These are phyloP conservation scores for Herpotrichia juniperi DNA, from an alignment of 2,329 filamentous ascomycete genomes.

Conservation along the genomic window DNA sequence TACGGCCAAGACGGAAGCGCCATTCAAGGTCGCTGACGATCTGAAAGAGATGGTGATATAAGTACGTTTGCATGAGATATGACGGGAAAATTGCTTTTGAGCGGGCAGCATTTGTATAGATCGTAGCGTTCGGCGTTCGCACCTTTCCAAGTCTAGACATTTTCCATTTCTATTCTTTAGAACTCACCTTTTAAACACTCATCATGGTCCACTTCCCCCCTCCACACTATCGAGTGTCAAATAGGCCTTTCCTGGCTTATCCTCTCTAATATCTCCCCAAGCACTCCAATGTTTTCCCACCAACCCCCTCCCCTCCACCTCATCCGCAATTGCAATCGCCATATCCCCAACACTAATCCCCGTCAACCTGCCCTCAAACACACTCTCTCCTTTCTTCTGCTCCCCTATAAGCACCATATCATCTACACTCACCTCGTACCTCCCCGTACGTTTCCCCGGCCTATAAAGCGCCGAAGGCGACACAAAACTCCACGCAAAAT, in stretches of 20 bases:
- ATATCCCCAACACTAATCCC: constrained; percentile 43
- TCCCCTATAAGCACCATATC: constrained; percentile 37
- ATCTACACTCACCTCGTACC: constrained; percentile 39
- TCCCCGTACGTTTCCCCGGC: constrained; percentile 38
- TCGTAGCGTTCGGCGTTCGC: constrained; percentile 17
- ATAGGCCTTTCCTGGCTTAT: constrained; percentile 33
- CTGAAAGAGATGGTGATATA: constrained; percentile 72
- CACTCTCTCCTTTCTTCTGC: constrained; percentile 23
- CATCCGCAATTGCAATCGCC: constrained; percentile 44
- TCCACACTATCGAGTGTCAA: constrained; percentile 28
- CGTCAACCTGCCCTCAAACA: constrained; percentile 38
- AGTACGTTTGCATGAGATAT: neutral
- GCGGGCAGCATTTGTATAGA: constrained; percentile 11
- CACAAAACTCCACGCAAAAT: constrained; percentile 43
- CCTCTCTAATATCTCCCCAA: constrained; percentile 34
- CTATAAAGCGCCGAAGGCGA: constrained; percentile 40
- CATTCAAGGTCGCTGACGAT: constrained; percentile 79
- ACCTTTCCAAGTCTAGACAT: no score
- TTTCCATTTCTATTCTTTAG: no score
- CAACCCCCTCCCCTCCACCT: constrained; percentile 33
- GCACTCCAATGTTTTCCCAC: constrained; percentile 41
- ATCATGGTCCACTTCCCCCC: constrained; percentile 12
- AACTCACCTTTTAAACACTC: neutral
- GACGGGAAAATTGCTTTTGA: constrained; percentile 1
- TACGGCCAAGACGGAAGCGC: constrained; percentile 84